Evolutionary conservation across 2,329 filamentous ascomycete genomes (phyloP), one percentile per base, ranked within the genome.

Genomic region (Colletotrichum nymphaeae): DNA sequence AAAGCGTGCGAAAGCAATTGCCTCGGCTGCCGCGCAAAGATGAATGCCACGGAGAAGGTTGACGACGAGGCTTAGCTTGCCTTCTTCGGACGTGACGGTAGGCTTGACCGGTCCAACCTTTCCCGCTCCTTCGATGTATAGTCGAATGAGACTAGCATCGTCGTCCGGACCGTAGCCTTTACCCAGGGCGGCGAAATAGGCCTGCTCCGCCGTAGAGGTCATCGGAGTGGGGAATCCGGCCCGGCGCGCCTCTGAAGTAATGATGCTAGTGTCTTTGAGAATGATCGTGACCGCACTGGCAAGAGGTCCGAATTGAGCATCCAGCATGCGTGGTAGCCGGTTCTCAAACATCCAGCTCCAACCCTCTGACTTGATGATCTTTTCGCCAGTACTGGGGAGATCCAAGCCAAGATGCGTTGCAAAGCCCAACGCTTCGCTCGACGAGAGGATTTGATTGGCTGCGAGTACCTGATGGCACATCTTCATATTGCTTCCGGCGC

Each of bases 311-410:
- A 86, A 88, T 55, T 86, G 81, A 35, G 86, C 83, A 35, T 86
- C 83, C 49, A 91, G 77, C 80, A 91, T 89, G 56, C 90, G 83
- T 28, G 88, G 88, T 0, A 86, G 81, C 11, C 90, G 85, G 77
- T 91, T 89, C 79, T 89, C 89, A 67, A 91, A 86, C 89, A 92
- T 91, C 88, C 89, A 92, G 67, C 87, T 89, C 84, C 87, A 87
- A 2, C 86, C 87, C 5, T 86, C 84, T 2, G 86, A 87, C 3
- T 79, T 79, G 19, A 87, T 77, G 11, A 91, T 83, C 0, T 80
- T 81, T 24, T 86, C 80, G 4, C 84, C 84, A 1, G 86, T 84
- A 0, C 89, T 91, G 83, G 42, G 8, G 42, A 49, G 42, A 49
- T 49, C 42, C 42, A 49, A 22, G 42, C 42, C 19, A 19, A 49